Percentiles rank a stretch among this genome's conserved stretches.
Conservation (phyloP, 768 basidiomycete genomes). For the Panaeolus papilionaceus region DNA sequence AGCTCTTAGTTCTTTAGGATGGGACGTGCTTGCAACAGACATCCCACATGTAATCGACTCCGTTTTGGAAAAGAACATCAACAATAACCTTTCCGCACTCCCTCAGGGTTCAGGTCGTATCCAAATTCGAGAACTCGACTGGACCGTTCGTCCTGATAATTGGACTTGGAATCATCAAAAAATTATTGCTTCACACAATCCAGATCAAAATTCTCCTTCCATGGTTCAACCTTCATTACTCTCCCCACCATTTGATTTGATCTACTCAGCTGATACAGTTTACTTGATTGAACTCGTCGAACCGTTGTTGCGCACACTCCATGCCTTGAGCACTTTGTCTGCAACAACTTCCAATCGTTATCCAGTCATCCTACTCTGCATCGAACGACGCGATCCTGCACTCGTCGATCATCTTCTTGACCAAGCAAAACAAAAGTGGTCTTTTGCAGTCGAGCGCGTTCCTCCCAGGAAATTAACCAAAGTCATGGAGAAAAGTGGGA, state of each 20-base stretch:
- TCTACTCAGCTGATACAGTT: constrained; percentile 85
- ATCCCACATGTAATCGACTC: constrained; percentile 63
- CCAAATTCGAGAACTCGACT: constrained; percentile 72
- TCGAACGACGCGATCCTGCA: constrained; percentile 79
- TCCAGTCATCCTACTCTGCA: constrained; percentile 64
- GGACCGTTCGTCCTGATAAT: constrained; percentile 59
- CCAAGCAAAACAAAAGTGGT: constrained; percentile 60
- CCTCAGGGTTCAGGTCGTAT: constrained; percentile 49
- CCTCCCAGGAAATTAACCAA: constrained; percentile 63
- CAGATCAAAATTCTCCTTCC: constrained; percentile 25
- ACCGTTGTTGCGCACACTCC: constrained; percentile 76
- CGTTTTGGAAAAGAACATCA: constrained; percentile 70
- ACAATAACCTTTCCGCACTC: constrained; percentile 47
- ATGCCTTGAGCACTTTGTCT: constrained; percentile 53
- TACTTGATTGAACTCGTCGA: constrained; percentile 65
- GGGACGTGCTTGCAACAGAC: constrained; percentile 82
- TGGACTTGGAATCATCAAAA: constrained; percentile 62
- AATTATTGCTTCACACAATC: constrained; percentile 38
- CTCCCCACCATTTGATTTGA: constrained; percentile 72
- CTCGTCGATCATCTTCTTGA: constrained; percentile 65
- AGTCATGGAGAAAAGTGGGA: constrained; percentile 61
- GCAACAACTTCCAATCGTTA: constrained; percentile 33
- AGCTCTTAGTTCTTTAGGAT: constrained; percentile 69
- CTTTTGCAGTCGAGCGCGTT: constrained; percentile 64
- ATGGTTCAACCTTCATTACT: constrained; percentile 32